A percentile compares a stretch with the other conserved stretches of the same genome.
phyloP scores from a whole-genome alignment of 352 stramenopile genomes.

The Globisporangium camurandrum region DNA sequence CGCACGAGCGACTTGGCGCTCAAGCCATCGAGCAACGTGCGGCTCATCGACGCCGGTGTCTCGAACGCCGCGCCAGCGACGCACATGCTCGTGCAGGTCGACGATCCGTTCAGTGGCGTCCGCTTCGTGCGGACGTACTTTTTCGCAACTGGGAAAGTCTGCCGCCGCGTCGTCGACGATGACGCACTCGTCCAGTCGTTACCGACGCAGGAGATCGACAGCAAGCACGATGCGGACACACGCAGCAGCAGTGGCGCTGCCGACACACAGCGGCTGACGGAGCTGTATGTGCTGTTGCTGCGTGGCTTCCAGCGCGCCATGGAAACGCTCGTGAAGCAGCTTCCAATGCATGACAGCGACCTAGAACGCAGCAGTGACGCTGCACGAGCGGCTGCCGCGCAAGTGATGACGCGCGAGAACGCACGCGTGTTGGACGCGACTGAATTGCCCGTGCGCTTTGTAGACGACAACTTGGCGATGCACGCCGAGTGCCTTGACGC shows the following conservation, averaged over 20 bases:
- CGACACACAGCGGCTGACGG: conserved; percentile 27
- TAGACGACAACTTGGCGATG: conserved; percentile 31
- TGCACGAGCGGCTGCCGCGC: too few relatives aligned
- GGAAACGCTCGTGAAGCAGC: conserved; percentile 13
- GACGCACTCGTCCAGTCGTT: conserved; percentile 49
- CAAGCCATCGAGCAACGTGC: conserved; percentile 28
- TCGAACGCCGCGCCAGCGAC: conserved; percentile 24
- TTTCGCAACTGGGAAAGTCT: conserved; percentile 44
- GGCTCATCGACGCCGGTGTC: conserved; percentile 24
- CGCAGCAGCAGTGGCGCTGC: conserved; percentile 2
- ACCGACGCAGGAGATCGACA: conserved; percentile 6
- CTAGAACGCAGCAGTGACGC: conserved; percentile 2
- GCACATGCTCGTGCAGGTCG: conserved; percentile 58
- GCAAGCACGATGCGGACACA: conserved; percentile 14
- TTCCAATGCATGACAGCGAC: too few relatives aligned
- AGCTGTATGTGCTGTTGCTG: conserved; percentile 30
- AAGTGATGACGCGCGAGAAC: conserved; percentile 11
- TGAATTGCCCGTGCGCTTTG: conserved; percentile 17
- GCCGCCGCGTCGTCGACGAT: conserved; percentile 40
- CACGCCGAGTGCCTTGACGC: conserved; percentile 35
- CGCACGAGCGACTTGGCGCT: conserved; percentile 22
- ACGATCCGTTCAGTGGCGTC: conserved; percentile 67
- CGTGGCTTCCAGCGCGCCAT: conserved; percentile 25
- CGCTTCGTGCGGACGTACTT: conserved; percentile 65
- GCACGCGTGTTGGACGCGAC: conserved; percentile 16